Percentiles rank a stretch among this genome's conserved stretches.
Conservation (phyloP, 345 rosid species). For the Iberis pinnata region DNA sequence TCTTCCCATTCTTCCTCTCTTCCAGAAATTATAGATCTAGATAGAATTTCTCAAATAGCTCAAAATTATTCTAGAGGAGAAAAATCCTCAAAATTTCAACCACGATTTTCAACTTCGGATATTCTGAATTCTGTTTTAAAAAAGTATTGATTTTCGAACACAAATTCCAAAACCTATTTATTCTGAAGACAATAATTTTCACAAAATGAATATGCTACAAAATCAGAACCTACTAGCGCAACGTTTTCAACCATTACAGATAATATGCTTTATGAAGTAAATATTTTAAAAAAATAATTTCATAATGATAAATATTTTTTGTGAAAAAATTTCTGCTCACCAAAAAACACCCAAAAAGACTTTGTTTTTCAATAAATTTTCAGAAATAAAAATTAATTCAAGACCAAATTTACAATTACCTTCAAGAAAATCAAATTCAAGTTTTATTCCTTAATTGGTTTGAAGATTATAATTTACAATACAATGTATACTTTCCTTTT, state of each 20-base stretch:
- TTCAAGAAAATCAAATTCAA: not conserved
- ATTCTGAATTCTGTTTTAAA: too few relatives aligned
- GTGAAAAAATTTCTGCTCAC: not conserved
- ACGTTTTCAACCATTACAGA: too few relatives aligned
- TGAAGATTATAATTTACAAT: not conserved
- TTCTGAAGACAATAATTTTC: not conserved
- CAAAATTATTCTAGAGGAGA: too few relatives aligned
- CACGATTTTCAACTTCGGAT: too few relatives aligned
- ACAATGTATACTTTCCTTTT: not conserved
- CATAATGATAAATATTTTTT: not conserved
- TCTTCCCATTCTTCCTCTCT: not conserved
- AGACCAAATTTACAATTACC: not conserved
- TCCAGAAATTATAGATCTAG: not conserved
- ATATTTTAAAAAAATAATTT: not conserved
- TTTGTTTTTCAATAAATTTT: not conserved
- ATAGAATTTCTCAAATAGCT: not conserved
- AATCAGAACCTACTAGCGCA: too few relatives aligned
- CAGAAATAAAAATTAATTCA: too few relatives aligned
- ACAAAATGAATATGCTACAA: not conserved
- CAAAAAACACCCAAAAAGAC: not conserved
- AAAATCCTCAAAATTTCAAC: too few relatives aligned
- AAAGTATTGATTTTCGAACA: not conserved
- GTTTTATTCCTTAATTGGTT: not conserved
- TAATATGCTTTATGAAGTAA: too few relatives aligned
- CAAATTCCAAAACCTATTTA: not conserved